Evolutionary conservation across 768 basidiomycete genomes (phyloP), one percentile per base, ranked within the genome.

Genomic region (Cystobasidium ongulense): DNA sequence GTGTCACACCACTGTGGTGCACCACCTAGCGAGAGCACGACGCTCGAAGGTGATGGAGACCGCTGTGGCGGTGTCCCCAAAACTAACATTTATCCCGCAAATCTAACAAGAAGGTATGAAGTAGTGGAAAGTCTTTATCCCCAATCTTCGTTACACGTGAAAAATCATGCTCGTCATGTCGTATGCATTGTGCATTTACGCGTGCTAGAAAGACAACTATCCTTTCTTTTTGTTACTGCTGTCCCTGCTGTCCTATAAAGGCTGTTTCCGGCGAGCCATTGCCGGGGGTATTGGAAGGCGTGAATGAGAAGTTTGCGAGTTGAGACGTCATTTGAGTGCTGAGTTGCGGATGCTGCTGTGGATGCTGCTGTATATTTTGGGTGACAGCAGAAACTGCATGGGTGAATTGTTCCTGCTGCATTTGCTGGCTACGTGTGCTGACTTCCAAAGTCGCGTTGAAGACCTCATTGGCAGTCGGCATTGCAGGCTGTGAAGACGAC

Each of bases 381-480:
- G 68, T 71, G 10, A 71, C 68, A 36, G 54, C 68, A 57, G 68
- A 35, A 15, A 71, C 68, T 3, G 54, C 68, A 7, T 71, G 52
- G 3, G 53, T 35, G 29, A 71, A 52, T 54, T 71, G 68, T 27
- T 71, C 68, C 33, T 59, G 52, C 54, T 71, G 68, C 68, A 54
- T 57, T 36, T 71, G 68, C 54, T 71, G 68, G 27, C 53, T 57
- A 8, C 68, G 2, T 11, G 68, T 27, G 36, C 68, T 71, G 54
- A 71, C 68, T 33, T 71, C 52, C 13, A 71, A 43, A n/a, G 68
- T 71, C 8, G 68, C 68, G 31, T 71, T 71, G 54, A 71, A 71
- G 18, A 71, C 68, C 53, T 71, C 68, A n/a, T 31, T 38, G 4
- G 68, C 68, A 11, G 33, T 57, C 18, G 68, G 68, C 68, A 71